These are phyloP conservation scores for Trametes punicea DNA, from an alignment of 768 basidiomycete species.

Conservation along the genomic window DNA sequence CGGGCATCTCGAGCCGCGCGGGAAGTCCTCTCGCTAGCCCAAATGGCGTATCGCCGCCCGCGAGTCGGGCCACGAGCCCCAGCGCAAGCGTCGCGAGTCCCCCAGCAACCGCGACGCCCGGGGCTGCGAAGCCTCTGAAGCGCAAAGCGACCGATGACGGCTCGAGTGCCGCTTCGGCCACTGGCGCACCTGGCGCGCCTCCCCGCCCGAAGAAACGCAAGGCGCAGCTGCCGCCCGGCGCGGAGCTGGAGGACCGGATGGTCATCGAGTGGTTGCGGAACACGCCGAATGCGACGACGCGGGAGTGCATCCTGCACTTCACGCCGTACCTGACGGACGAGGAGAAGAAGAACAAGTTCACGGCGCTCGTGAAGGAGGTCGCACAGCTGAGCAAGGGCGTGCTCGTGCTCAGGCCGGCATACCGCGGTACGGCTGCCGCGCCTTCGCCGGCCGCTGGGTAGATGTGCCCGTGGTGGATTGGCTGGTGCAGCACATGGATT, in stretches of 20 bases:
- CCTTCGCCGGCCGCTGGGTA: constrained; percentile 7
- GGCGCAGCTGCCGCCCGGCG: constrained; percentile 29
- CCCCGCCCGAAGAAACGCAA: constrained; percentile 58
- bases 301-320: constrained; percentile 79
- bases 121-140: constrained; percentile 43
- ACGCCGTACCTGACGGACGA: constrained; percentile 68
- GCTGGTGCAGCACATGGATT: too few species aligned
- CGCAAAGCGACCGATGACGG: constrained; percentile 52
- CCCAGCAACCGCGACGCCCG: not conserved
- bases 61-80: constrained; percentile 53
- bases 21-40: constrained; percentile 52
- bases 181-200: constrained; percentile 21
- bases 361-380: constrained; percentile 76
- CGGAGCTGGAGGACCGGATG: constrained; percentile 59
- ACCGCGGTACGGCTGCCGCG: constrained; percentile 16
- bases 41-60: constrained; percentile 28
- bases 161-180: constrained; percentile 3
- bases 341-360: constrained; percentile 70
- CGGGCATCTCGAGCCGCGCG: constrained; percentile 46
- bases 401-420: constrained; percentile 46
- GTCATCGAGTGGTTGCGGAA: constrained; percentile 74
- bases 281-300: constrained; percentile 66
- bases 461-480: too few species aligned
- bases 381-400: constrained; percentile 68
- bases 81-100: constrained; percentile 24